Conservation (phyloP, 2,329 filamentous ascomycete genomes). For the Cladophialophora chaetospira region DNA sequence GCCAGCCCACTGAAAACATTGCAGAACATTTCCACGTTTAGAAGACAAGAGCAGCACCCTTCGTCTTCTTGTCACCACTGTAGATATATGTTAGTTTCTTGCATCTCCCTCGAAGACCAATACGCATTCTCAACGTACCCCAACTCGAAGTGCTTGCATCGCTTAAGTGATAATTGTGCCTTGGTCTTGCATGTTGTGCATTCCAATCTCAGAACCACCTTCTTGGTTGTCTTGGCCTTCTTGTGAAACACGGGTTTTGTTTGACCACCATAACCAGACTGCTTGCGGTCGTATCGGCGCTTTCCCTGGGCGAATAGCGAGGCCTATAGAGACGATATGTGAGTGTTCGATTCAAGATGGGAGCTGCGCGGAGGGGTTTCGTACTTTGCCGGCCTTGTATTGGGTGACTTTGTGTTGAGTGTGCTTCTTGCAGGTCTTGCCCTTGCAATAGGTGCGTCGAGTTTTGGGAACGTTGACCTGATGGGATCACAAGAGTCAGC, state of each 20-base stretch:
- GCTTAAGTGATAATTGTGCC: constrained; percentile 96
- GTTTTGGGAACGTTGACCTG: constrained; percentile 99
- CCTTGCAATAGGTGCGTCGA: constrained; percentile 96
- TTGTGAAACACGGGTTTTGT: constrained; percentile 99
- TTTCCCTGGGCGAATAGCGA: constrained; percentile 98
- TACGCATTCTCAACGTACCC: constrained; percentile 64
- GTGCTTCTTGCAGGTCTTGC: constrained; percentile 91
- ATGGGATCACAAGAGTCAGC: constrained; percentile 20
- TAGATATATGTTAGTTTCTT: constrained; percentile 18
- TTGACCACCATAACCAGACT: constrained; percentile 99
- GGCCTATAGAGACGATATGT: constrained; percentile 55
- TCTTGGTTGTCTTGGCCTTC: constrained; percentile 99
- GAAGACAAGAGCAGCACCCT: constrained; percentile 99
- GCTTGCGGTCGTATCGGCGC: constrained; percentile 99
- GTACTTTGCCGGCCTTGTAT: constrained; percentile 94
- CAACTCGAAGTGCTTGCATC: constrained; percentile 99
- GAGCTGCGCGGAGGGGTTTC: constrained; percentile 33
- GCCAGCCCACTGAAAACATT: constrained; percentile 10
- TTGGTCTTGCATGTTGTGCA: constrained; percentile 92
- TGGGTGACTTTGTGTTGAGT: constrained; percentile 91
- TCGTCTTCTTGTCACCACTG: constrained; percentile 99
- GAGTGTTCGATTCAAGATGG: constrained; percentile 30
- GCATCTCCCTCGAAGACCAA: constrained; percentile 1
- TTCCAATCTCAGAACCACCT: constrained; percentile 97
- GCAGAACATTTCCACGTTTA: constrained; percentile 59